Base-by-base conservation (phyloP, 2,329 filamentous ascomycete genomes). In the Fusarium sp. region DNA sequence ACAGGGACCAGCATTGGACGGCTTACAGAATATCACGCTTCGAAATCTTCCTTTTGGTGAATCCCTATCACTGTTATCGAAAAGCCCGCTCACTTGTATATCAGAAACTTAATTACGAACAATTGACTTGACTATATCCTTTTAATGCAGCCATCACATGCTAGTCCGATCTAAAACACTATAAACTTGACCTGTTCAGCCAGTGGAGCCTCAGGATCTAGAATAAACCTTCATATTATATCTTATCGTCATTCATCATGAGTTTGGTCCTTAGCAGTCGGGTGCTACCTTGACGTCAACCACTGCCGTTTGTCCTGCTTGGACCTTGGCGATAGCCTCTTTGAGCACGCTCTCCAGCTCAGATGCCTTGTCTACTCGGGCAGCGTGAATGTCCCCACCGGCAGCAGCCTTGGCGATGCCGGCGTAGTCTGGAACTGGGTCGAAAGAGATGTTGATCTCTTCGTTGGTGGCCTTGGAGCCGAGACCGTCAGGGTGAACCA, bases 381-480 rank as follows among this genome's bases (percentile, higher is more conserved):
- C 83, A 0, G 85, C 79, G 57, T 83, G 83, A 9, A 88, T 75
- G 20, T 86, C 80, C 8, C 86, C 86, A 2, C 83, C 84, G 0
- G 84, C 83, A 0, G 87, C 86, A 1, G 87, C 87, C 77, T 87
- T 87, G 20, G 87, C 87, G 49, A 89, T 88, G 37, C 85, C 87
- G 1, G 85, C 76, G 70, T 87, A 89, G 73, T 89, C 85, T 0
- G 87, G 87, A 6, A 81, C 79, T 0, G 87, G 87, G 25, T 82
- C 80, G 63, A 89, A 88, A 1, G 84, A 86, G 65, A 89, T 88
- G 71, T 88, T 88, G 67, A 88, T 83, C 73, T 89, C 87, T 58
- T 87, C 85, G 73, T 88, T 88, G n/a, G 80, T 84, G 1, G 85
- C 84, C 69, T 76, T 80, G 25, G 86, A 83, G 2, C 83, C 86